Percentiles rank a stretch among this genome's conserved stretches.
Evolutionary conservation across 305 asterid species (phyloP).

Genomic region (Fraxinus paxiana): DNA sequence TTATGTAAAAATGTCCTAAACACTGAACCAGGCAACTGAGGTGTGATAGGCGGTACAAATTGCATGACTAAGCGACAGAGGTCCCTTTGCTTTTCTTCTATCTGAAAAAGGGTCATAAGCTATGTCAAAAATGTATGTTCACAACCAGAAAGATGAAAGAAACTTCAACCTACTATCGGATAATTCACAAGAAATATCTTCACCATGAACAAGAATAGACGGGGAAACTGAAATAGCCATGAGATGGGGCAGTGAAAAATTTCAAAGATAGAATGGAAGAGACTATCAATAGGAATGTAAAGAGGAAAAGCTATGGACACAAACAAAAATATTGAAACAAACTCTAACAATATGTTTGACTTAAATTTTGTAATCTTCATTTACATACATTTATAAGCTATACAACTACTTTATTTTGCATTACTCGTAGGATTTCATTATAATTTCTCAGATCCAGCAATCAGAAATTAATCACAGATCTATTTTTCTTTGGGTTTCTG

Average conservation of each 20-base stretch:
- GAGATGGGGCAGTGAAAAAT: neutral
- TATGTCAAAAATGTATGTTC: conserved; percentile 17
- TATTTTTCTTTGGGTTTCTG: neutral
- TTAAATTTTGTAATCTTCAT: neutral
- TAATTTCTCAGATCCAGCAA: neutral
- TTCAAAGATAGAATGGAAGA: neutral
- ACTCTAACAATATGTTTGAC: neutral
- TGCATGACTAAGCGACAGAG: conserved; percentile 87
- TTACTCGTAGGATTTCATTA: neutral
- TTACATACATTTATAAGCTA: neutral
- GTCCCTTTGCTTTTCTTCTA: conserved; percentile 92
- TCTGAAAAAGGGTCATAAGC: conserved; percentile 40
- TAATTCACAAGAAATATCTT: neutral
- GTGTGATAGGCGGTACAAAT: conserved; percentile 74
- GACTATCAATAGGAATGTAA: neutral
- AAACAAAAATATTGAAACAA: neutral
- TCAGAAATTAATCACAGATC: neutral
- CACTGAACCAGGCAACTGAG: conserved; percentile 86
- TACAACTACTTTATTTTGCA: neutral
- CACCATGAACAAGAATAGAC: neutral
- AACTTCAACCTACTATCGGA: neutral
- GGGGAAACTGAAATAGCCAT: neutral
- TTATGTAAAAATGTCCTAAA: conserved; percentile 77
- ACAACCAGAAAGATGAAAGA: neutral
- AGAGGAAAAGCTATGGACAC: neutral